Evolutionary conservation across 2,329 filamentous ascomycete genomes (phyloP), one percentile per base, ranked within the genome.

Genomic region (Fusarium tanahbumbuense): DNA sequence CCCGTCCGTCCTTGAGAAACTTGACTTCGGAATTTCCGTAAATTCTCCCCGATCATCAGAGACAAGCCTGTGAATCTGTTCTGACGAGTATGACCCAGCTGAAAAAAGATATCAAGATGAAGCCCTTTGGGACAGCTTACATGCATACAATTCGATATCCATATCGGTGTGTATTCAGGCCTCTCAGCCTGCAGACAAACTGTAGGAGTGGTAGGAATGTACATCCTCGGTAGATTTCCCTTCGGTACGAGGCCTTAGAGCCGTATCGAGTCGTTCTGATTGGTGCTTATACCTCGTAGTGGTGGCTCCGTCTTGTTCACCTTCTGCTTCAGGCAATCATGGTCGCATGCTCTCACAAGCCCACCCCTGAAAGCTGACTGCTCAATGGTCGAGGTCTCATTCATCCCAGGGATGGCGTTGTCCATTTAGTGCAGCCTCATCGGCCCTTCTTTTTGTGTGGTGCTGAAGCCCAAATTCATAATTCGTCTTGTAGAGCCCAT

Each of bases 321-420:
- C 78, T 80, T 80, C 78, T 80, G 60, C 68, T 79, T 79, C 70
- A 71, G 78, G 78, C 67, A 67, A 65, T 42, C 60, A 73, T 68
- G 73, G 78, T 79, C 73, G 77, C 75, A 78, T 78, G 73, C 73
- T 74, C 75, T 70, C 73, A 71, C 72, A 75, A 72, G 70, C 72
- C 73, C 64, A 68, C 72, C 71, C 68, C 71, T 73, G 75, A 54
- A 67, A 40, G 16, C 68, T 67, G 57, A 56, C 54, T 69, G 54
- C 71, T 77, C 69, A 76, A 67, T 78, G 76, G 76, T 66, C 68
- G 56, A 70, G 32, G 32, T 63, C 47, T 48, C 63, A 60, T 73
- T 47, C 44, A 55, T 42, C 56, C 59, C 59, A 64, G 67, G 57
- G 56, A 71, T 73, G 72, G 72, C 70, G 65, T 61, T 71, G 65